phyloP scores from a whole-genome alignment of 257 asterid genomes.

The Echites panduratus region DNA sequence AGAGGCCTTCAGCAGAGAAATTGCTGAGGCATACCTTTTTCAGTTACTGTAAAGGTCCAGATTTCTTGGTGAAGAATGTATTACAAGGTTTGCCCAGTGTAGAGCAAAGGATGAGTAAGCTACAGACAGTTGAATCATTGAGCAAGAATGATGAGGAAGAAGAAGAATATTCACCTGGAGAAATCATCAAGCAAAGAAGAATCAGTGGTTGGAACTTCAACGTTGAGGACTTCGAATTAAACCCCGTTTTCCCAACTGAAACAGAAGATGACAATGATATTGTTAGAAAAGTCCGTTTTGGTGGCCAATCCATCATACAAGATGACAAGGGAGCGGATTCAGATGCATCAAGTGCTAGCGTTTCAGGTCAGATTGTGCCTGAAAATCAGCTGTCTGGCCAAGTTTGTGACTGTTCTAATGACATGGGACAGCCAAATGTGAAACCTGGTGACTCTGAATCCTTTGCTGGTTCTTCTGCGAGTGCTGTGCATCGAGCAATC shows the following conservation, averaged over 20 bases:
- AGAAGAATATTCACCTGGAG: slow-evolving; percentile 22
- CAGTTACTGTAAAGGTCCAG: slow-evolving; percentile 56
- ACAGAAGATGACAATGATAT: slow-evolving; percentile 12
- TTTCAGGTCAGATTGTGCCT: slow-evolving; percentile 6
- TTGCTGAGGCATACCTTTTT: slow-evolving; percentile 64
- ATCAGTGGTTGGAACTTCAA: slow-evolving; percentile 89
- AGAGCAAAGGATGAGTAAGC: slow-evolving; percentile 44
- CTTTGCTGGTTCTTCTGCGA: not conserved
- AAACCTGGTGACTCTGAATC: not conserved
- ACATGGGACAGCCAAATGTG: not conserved
- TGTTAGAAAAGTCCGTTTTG: slow-evolving; percentile 30
- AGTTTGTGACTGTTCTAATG: slow-evolving; percentile 7
- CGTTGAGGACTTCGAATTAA: slow-evolving; percentile 54
- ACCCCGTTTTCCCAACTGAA: slow-evolving; percentile 58
- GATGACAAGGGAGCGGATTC: slow-evolving; percentile 30
- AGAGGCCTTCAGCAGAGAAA: slow-evolving; percentile 69
- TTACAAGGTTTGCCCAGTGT: slow-evolving; percentile 61
- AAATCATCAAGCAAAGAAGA: slow-evolving; percentile 48
- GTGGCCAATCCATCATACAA: slow-evolving; percentile 27
- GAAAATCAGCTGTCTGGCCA: not conserved
- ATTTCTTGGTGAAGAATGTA: slow-evolving; percentile 55
- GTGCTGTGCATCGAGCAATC: slow-evolving; percentile 19
- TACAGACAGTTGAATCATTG: slow-evolving; percentile 5
- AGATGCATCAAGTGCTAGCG: slow-evolving; percentile 11
- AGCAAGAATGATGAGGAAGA: slow-evolving; percentile 25